Evolutionary conservation across 2,329 filamentous ascomycete genomes (phyloP), one percentile per base, ranked within the genome.

Genomic region (Bipolaris sorokiniana): DNA sequence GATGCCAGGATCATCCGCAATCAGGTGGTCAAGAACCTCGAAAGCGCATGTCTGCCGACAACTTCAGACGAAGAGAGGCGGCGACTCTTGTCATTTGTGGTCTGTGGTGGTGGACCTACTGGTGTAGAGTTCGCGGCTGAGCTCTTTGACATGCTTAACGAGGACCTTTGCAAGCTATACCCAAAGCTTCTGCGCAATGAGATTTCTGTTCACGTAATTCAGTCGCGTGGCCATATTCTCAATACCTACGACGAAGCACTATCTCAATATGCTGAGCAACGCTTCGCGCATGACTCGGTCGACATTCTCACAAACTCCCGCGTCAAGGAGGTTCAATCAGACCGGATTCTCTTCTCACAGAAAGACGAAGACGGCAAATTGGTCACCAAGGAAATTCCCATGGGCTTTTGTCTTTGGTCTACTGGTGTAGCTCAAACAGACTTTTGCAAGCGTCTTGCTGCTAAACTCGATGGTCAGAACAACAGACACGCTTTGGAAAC

Each of bases 111-210:
- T 68, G 95, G 95, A 0, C 95, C 95, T 3, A 99, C 95, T 0
- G 95, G 95, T 59, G 95, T 99, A 34, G 95, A 99, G 75, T 99
- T 99, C 69, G 96, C 96, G 1, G 95, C 95, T 5, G 95, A 99
- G 75, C 84, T 99, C 6, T 98, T 90, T 75, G 95, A 99, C 76
- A 88, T 99, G 76, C 83, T 99, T 15, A 99, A 99, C 71, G 96
- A 99, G 76, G 95, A 99, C 73, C 78, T 99, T 41, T 88, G 88
- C 41, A 64, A 68, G 48, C 57, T 66, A 11, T 99, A 97, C 76
- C 95, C 95, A 2, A 88, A 88, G 61, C 86, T 99, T 28, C 79
- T 99, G n/a, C 88, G 95, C 60, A 98, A 98, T 73, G 92, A 99
- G 75, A 96, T 99, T 47, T 98, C 95, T 0, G 94, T 99, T 1